Evolutionary conservation across 768 basidiomycete genomes (phyloP), one percentile per base, ranked within the genome.

Genomic region (Chalciporus piperatus): DNA sequence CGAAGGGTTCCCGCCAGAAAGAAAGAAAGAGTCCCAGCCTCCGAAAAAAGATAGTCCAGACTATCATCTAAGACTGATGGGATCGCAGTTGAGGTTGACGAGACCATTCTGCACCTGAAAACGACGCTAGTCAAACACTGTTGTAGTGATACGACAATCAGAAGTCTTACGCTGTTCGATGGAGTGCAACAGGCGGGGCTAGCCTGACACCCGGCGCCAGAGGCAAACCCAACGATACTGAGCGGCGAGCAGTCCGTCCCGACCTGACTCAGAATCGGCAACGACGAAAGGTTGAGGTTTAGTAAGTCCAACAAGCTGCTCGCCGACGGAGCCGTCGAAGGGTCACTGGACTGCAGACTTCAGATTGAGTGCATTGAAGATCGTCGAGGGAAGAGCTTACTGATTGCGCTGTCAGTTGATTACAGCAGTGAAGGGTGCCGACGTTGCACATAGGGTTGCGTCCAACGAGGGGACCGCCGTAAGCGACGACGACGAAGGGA

Each of bases 361-460:
- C 0, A 30, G 19, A 13, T 19, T 66, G 37, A 66, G 58, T 23
- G 23, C 35, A 32, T 39, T 16, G 11, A 41, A 5, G 6, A 22
- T 27, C 25, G 20, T 6, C 12, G 3, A n/a, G 51, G 4, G 19
- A 2, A n/a, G 14, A 28, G 55, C 61, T 35, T 45, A 69, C 65
- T 47, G 50, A 35, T 44, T 57, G 44, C 30, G 51, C 41, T 13
- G 46, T 56, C 42, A 37, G 35, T 16, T 6, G 3, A n/a, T 63
- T 51, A 38, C 66, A 67, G 33, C 66, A 67, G 33, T 59, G 45
- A 22, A 49, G 27, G 27, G 44, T 16, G 10, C 58, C 67, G 13
- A 53, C 48, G 53, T 55, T 51, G 40, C 66, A 67, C 37, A 55
- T 52, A 30, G 62, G 62, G 37, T 67, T 67, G 46, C 65, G 63